Base-by-base conservation (phyloP, 441 rosid genomes). In the Croton setiger region DNA sequence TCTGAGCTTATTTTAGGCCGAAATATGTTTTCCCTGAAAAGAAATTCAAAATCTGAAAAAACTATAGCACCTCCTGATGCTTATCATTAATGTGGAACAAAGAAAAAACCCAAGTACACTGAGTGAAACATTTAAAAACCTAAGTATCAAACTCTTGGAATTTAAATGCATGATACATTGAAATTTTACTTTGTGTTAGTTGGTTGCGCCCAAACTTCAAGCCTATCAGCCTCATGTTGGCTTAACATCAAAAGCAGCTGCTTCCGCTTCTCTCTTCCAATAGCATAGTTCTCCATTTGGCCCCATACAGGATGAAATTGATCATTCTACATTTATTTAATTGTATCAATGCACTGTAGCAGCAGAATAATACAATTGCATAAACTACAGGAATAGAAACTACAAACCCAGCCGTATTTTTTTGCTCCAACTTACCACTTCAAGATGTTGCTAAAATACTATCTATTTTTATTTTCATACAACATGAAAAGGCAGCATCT, bases 121-220 rank as follows among this genome's bases (percentile, higher is more conserved):
- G 14, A 49, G 39, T 13, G 31, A 27, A 52, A 27, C 23, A 67
- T 66, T 54, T 73, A 45, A 60, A 45, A 49, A 52, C 18, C 7
- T 11, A 53, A 17, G 52, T 31, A 12, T 13, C 14, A 55, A 53
- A 41, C 8, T 7, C 36, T 27, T 51, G 53, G 47, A 18, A 60
- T 21, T 58, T 56, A 63, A 47, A 1, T 27, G 15, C 21, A 47
- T 17, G 47, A 43, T 52, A 60, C 44, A 66, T 2, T 20, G 15
- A 67, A 61, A 68, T 31, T 67, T 78, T 89, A 93, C 98, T 91
- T 95, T 43, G 93, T 79, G 70, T 82, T 85, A 59, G 84, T 84
- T 70, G 99, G 99, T 66, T 91, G 91, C 45, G 99, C 95, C 99
- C 99, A 95, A 72, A 92, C 99, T 53, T 91, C 98, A 81, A 95